These are phyloP conservation scores for Protomyces arabidopsidicola DNA, from an alignment of 1,139 yeast species.

Conservation along the genomic window DNA sequence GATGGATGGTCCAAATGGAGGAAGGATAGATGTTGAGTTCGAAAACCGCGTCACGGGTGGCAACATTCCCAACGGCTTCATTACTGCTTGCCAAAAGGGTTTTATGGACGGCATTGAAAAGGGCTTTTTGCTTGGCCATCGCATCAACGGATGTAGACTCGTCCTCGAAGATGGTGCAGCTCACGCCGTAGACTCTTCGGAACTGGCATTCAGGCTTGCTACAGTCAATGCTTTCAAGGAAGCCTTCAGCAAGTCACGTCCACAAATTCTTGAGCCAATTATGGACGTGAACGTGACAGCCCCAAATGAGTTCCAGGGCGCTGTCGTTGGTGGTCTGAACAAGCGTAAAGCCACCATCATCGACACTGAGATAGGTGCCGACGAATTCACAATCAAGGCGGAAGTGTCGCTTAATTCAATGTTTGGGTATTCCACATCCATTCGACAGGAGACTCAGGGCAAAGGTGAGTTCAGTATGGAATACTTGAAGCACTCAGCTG, in stretches of 20 bases:
- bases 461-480: conserved; percentile 96
- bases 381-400: conserved; percentile 88
- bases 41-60: conserved; percentile 93
- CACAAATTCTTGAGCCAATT: conserved; percentile 90
- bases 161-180: conserved; percentile 94
- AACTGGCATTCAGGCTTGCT: conserved; percentile 89
- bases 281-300: conserved; percentile 92
- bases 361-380: conserved; percentile 90
- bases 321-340: conserved; percentile 83
- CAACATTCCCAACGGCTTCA: conserved; percentile 88
- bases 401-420: conserved; percentile 88
- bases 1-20: conserved; percentile 40
- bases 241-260: conserved; percentile 77
- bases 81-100: conserved; percentile 89
- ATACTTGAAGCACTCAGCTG: conserved; percentile 86
- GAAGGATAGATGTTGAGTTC: conserved; percentile 56
- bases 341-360: conserved; percentile 87
- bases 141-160: conserved; percentile 89
- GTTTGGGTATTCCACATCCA: conserved; percentile 93
- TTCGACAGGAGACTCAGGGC: conserved; percentile 97
- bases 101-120: conserved; percentile 91
- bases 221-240: conserved; percentile 87
- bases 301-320: conserved; percentile 94
- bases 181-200: conserved; percentile 95
- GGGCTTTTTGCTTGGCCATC: conserved; percentile 95